Conservation (phyloP, 2,329 filamentous ascomycete species). For the Cytospora leucostoma region DNA sequence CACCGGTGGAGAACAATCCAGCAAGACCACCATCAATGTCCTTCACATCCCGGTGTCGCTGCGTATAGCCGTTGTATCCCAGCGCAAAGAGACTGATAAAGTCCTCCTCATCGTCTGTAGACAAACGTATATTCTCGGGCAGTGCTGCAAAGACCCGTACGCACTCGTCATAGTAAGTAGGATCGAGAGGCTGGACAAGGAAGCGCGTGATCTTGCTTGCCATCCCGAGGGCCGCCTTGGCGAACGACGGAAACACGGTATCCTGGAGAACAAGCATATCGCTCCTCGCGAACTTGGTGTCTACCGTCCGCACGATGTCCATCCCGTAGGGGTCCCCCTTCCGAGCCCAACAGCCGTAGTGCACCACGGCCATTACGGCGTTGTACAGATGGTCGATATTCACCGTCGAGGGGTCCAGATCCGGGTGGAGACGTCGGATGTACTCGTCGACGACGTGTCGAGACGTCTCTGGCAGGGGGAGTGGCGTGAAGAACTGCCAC, state of each 20-base stretch:
- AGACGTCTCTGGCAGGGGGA: conserved; percentile 28
- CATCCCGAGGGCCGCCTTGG: conserved; percentile 16
- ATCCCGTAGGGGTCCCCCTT: conserved; percentile 19
- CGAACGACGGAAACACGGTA: conserved; percentile 17
- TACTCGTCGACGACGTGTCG: conserved; percentile 28
- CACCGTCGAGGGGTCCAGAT: conserved; percentile 28
- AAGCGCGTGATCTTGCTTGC: conserved; percentile 19
- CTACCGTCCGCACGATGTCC: conserved; percentile 8
- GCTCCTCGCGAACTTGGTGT: conserved; percentile 3
- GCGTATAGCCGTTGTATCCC: conserved; percentile 27
- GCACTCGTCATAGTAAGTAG: conserved; percentile 11
- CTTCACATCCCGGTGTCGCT: conserved; percentile 24
- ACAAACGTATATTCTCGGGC: neutral
- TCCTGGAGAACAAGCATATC: neutral
- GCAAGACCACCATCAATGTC: conserved; percentile 25
- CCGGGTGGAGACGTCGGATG: conserved; percentile 28
- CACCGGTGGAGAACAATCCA: conserved; percentile 23
- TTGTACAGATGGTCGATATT: conserved; percentile 26
- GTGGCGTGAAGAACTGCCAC: conserved; percentile 28
- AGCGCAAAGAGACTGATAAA: conserved; percentile 29
- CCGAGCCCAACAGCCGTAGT: conserved; percentile 29
- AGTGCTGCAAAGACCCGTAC: conserved; percentile 13
- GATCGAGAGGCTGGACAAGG: conserved; percentile 23
- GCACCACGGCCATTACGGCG: conserved; percentile 29
- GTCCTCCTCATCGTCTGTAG: conserved; percentile 14